These are phyloP conservation scores for Neurospora sp. DNA, from an alignment of 495 filamentous ascomycete species.

Conservation along the genomic window DNA sequence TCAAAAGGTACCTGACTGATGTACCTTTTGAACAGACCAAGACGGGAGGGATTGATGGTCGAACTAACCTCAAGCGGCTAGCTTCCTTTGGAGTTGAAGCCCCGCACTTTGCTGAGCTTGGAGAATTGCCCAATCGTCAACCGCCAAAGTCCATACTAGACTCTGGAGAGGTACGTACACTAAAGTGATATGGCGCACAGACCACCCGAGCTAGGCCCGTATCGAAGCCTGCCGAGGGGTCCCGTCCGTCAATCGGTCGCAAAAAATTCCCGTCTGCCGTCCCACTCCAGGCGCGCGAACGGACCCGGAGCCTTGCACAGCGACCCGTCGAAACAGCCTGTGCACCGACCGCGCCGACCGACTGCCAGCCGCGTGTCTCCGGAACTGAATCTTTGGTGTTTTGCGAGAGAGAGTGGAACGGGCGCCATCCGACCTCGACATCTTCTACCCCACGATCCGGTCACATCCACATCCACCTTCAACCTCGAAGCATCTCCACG, in stretches of 20 bases:
- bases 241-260: not conserved
- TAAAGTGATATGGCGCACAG: not conserved
- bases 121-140: not conserved
- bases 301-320: constrained; percentile 1
- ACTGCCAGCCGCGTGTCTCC: not conserved
- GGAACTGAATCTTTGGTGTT: not conserved
- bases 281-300: not conserved
- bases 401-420: not conserved
- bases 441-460: not conserved
- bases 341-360: not conserved
- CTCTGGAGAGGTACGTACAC: not conserved
- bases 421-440: not conserved
- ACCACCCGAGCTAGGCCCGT: not conserved
- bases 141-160: not conserved
- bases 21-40: not conserved
- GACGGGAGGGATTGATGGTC: not conserved
- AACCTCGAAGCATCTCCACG: not conserved
- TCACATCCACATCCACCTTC: not conserved
- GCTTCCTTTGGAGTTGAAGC: not conserved
- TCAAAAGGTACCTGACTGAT: not conserved
- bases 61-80: not conserved
- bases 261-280: not conserved
- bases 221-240: not conserved
- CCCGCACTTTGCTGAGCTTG: not conserved
- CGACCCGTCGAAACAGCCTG: not conserved